Evolutionary conservation across 2,329 filamentous ascomycete genomes (phyloP), one percentile per base, ranked within the genome.

Genomic region (Ceratocystis albifundus): DNA sequence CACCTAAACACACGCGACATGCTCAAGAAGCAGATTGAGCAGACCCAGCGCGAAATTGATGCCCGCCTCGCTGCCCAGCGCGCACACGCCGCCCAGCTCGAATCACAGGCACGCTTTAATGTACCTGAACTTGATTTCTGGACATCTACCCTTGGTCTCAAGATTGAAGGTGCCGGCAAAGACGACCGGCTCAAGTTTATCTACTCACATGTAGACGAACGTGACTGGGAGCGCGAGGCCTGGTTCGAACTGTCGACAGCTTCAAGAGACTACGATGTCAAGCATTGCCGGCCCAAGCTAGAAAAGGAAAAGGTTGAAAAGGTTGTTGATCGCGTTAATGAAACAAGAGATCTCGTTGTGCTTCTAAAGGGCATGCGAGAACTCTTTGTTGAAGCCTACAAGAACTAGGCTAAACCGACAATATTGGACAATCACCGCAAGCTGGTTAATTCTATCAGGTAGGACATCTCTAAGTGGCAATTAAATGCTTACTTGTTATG

Each of bases 51-150:
- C 67, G 83, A 86, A 65, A 90, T 93, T 69, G 85, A 88, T 65
- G 79, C 82, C 36, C 82, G 84, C 50, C 77, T 88, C 25, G 86
- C 87, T n/a, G 86, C 87, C 12, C 88, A 91, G 76, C 80, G 85
- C 64, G 83, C 84, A 69, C 85, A 89, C 74, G 85, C 88, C 61
- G 82, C 84, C 69, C 86, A 90, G 71, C 80, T 96, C 46, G 90
- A 95, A 71, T 83, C 87, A 1, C 93, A 97, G 77, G 84, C 88
- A 65, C 84, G 90, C 44, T 89, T 93, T 76, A 97, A 99, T 76
- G 84, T 89, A 55, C 94, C 94, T 0, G 94, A 99, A 78, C 81
- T 99, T 59, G 89, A 92, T 71, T 97, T 97, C 74, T 99, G 94
- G 94, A 89, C 96, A 74, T 88, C 88, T 65, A 94, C 93, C 74